Conservation (phyloP, 2,329 filamentous ascomycete species). For the Fusarium sp. region DNA sequence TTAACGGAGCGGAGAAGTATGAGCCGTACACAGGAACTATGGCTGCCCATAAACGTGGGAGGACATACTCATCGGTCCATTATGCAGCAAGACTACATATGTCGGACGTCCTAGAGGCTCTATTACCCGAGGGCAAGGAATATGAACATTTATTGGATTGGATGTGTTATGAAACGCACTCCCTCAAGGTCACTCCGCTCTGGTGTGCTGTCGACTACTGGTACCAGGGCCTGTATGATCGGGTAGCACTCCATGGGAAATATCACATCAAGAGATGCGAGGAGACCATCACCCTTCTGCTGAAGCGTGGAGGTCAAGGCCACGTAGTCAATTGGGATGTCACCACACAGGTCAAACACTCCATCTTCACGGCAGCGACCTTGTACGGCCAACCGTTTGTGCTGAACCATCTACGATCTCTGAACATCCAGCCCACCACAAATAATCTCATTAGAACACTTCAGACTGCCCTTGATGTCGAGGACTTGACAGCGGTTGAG, state of each 20-base stretch:
- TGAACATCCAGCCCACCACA: not conserved
- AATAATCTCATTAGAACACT: not conserved
- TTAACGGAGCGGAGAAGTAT: not conserved
- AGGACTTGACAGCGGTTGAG: fast-evolving
- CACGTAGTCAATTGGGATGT: not conserved
- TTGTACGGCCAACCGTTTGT: not conserved
- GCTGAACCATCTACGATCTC: not conserved
- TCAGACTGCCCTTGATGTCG: not conserved
- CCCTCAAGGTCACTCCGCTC: not conserved
- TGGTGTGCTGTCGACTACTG: not conserved
- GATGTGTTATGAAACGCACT: not conserved
- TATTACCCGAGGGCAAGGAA: not conserved
- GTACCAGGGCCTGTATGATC: not conserved
- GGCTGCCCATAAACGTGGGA: not conserved
- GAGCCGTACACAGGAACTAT: not conserved
- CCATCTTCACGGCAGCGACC: not conserved
- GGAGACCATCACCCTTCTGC: not conserved
- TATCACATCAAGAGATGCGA: not conserved
- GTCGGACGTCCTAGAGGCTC: not conserved
- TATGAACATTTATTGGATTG: not conserved
- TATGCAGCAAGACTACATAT: not conserved
- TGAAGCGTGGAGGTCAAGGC: not conserved
- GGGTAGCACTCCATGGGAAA: not conserved
- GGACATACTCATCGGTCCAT: not conserved
- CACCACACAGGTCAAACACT: not conserved